phyloP scores from a whole-genome alignment of 2,329 filamentous ascomycete genomes.

The Thelonectria blattea region DNA sequence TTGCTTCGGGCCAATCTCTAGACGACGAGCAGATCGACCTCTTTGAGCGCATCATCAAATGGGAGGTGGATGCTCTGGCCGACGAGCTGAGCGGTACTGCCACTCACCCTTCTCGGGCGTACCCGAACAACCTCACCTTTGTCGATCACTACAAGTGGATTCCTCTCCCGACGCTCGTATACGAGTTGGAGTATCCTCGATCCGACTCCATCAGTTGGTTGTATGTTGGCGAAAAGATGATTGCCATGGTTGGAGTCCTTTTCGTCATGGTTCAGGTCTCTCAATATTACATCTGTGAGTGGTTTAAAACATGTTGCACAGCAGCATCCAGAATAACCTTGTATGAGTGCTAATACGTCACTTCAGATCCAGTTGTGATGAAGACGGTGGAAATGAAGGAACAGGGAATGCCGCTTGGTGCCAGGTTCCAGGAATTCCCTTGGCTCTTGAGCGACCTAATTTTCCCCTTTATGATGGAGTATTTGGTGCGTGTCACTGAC shows the following conservation, averaged over 20 bases:
- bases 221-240: constrained; percentile 75
- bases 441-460: constrained; percentile 77
- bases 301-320: too few species aligned
- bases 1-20: constrained; percentile 66
- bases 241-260: constrained; percentile 74
- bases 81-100: constrained; percentile 71
- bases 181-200: constrained; percentile 79
- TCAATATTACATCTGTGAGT: constrained; percentile 71
- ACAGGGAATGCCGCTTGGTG: constrained; percentile 62
- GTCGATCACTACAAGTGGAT: constrained; percentile 75
- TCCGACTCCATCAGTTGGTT: constrained; percentile 72
- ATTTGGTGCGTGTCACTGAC: constrained; percentile 54
- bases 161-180: constrained; percentile 76
- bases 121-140: constrained; percentile 73
- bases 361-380: constrained; percentile 71
- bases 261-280: constrained; percentile 81
- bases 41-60: constrained; percentile 70
- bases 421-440: constrained; percentile 71
- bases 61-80: constrained; percentile 68
- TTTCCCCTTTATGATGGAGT: constrained; percentile 81
- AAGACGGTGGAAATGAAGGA: constrained; percentile 72
- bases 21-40: constrained; percentile 65
- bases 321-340: background rate
- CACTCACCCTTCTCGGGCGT: constrained; percentile 55
- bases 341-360: constrained; percentile 8